phyloP scores from a whole-genome alignment of 2,329 filamentous ascomycete genomes.

The Xylariaceae sp. region DNA sequence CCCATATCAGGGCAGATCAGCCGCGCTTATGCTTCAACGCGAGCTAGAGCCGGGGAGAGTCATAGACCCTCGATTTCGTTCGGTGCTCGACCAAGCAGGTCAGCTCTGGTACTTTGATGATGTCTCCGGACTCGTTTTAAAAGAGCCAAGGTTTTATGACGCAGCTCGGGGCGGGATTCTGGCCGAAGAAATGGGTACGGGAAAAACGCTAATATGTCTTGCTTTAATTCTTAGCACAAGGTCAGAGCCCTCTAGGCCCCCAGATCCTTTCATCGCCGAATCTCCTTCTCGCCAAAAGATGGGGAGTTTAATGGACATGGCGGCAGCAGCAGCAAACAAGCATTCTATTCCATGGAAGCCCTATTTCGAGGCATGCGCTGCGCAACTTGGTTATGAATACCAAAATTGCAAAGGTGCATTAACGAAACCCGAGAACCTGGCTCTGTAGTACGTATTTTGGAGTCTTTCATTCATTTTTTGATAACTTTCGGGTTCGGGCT shows the following conservation, averaged over 20 bases:
- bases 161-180: constrained; percentile 76
- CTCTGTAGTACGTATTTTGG: too few relatives aligned
- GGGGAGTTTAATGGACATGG: constrained; percentile 77
- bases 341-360: constrained; percentile 73
- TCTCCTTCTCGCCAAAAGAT: constrained; percentile 47
- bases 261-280: constrained; percentile 57
- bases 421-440: constrained; percentile 54
- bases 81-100: constrained; percentile 65
- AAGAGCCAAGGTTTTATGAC: constrained; percentile 75
- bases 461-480: too few relatives aligned
- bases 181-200: constrained; percentile 80
- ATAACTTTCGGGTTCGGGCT: too few relatives aligned
- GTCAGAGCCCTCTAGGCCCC: constrained; percentile 70
- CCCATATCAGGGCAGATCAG: constrained; percentile 79
- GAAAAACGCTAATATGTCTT: constrained; percentile 89
- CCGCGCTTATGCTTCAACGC: constrained; percentile 82
- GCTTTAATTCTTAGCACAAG: constrained; percentile 77
- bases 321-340: constrained; percentile 70
- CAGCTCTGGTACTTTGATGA: constrained; percentile 72
- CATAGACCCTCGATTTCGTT: constrained; percentile 75
- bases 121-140: constrained; percentile 65
- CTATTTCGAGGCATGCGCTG: constrained; percentile 61
- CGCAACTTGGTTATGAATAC: constrained; percentile 55
- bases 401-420: constrained; percentile 62
- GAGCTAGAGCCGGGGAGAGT: constrained; percentile 69